Conservation (phyloP, 768 basidiomycete genomes). For the Termitomyces sp. region DNA sequence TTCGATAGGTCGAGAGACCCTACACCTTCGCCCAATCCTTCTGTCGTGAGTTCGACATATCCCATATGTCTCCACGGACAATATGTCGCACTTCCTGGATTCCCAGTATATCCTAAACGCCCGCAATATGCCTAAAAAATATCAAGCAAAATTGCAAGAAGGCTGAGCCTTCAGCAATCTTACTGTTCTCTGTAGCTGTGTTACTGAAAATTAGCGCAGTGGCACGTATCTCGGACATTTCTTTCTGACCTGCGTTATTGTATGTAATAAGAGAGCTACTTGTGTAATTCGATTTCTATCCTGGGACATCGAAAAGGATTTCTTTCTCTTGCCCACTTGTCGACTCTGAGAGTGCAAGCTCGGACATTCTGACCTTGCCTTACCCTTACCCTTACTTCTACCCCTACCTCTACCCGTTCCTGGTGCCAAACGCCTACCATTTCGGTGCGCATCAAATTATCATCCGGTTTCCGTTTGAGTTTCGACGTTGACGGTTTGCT, state of each 20-base stretch:
- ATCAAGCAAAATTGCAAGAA: background rate
- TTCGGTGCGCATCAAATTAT: no score
- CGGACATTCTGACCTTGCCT: background rate
- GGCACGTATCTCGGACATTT: background rate
- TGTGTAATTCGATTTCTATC: background rate
- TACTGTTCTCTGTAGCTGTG: background rate
- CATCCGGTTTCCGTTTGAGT: no score
- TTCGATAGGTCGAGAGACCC: slow-evolving; percentile 3
- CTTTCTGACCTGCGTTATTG: background rate
- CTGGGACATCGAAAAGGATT: no score
- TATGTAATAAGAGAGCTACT: background rate
- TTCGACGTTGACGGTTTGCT: no score
- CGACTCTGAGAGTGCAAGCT: no score
- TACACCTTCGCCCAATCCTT: background rate
- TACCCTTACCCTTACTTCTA: no score
- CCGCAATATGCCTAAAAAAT: background rate
- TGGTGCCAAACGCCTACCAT: no score
- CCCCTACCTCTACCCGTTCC: no score
- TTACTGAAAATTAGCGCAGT: no score
- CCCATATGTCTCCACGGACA: background rate
- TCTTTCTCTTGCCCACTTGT: no score
- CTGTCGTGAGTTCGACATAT: background rate
- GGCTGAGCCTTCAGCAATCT: background rate
- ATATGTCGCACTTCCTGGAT: background rate
- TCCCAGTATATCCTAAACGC: no score